Evolutionary conservation across 768 basidiomycete genomes (phyloP).

Genomic region (Pleurotus platypus): DNA sequence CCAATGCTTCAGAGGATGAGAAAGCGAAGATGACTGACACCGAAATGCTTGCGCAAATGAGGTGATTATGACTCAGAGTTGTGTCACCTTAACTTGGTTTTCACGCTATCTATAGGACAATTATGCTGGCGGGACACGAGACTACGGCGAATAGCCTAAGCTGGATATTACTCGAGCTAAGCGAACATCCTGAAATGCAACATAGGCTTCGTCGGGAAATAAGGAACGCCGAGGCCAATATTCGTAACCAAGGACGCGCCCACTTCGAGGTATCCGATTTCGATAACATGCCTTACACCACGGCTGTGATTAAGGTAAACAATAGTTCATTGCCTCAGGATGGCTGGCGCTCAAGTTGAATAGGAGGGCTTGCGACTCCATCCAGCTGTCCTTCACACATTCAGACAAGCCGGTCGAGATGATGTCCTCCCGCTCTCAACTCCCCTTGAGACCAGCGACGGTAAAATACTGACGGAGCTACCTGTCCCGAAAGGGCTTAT

Average conservation of each 20-base stretch:
- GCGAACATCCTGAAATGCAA: conserved; percentile 36
- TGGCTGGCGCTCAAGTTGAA: not conserved
- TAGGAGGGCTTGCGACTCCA: conserved; percentile 30
- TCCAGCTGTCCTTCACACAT: conserved; percentile 17
- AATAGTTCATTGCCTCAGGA: too few species aligned
- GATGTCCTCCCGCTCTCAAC: conserved; percentile 38
- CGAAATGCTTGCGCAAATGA: conserved; percentile 29
- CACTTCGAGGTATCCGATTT: conserved; percentile 41
- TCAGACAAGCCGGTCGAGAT: conserved; percentile 4
- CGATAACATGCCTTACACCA: conserved; percentile 46
- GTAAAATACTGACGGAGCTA: conserved; percentile 30
- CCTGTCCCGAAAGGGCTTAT: conserved; percentile 37
- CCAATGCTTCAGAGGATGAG: conserved; percentile 31
- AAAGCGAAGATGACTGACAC: conserved; percentile 25
- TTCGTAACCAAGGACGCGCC: conserved; percentile 30
- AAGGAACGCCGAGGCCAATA: conserved; percentile 24
- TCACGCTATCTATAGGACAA: conserved; percentile 15
- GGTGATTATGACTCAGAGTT: not conserved
- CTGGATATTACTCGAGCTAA: conserved; percentile 51
- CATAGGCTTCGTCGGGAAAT: conserved; percentile 17
- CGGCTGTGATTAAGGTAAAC: conserved; percentile 40
- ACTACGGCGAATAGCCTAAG: conserved; percentile 41
- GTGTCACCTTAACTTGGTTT: too few species aligned
- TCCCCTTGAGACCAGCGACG: conserved; percentile 34
- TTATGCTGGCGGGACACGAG: conserved; percentile 38